A percentile compares a stretch with the other conserved stretches of the same genome.
Conservation (phyloP, 108 stramenopile genomes). For the Mediolabrus comicus region DNA sequence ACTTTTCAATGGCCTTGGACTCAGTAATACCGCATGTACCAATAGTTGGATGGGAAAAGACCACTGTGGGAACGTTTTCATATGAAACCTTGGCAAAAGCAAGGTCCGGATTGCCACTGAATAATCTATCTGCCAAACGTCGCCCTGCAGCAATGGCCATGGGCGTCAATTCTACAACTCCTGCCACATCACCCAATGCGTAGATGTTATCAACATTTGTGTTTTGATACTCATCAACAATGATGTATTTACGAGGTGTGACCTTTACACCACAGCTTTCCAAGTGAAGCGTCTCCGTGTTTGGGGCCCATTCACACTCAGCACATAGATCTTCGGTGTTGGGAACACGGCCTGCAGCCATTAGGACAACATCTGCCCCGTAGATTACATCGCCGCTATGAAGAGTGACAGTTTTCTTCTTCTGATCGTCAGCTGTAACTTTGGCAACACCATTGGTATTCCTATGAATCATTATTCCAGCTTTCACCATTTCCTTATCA, state of each 20-base stretch:
- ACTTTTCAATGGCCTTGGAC: conserved; percentile 77
- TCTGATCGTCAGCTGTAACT: conserved; percentile 46
- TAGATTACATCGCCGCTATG: conserved; percentile 61
- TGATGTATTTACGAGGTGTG: conserved; percentile 45
- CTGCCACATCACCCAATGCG: conserved; percentile 93
- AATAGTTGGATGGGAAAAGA: conserved; percentile 90
- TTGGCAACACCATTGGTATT: conserved; percentile 69
- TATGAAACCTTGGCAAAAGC: conserved; percentile 58
- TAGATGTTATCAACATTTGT: conserved; percentile 79
- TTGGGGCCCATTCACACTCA: conserved; percentile 52
- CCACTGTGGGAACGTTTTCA: conserved; percentile 85
- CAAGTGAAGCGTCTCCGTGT: conserved; percentile 62
- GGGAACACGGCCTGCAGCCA: conserved; percentile 80
- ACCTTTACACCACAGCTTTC: conserved; percentile 64
- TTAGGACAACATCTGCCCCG: conserved; percentile 73
- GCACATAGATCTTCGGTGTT: conserved; percentile 43
- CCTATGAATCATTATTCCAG: conserved; percentile 72
- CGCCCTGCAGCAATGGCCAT: conserved; percentile 94
- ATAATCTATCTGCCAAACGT: conserved; percentile 87
- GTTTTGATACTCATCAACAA: conserved; percentile 85
- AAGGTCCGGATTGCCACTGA: conserved; percentile 52
- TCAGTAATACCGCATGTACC: conserved; percentile 90
- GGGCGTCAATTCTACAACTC: conserved; percentile 88
- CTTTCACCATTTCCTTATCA: conserved; percentile 66
- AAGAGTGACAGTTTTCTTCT: conserved; percentile 62